Conservation (phyloP, 202 grass and related monocot genomes). For the Zizania palustris region DNA sequence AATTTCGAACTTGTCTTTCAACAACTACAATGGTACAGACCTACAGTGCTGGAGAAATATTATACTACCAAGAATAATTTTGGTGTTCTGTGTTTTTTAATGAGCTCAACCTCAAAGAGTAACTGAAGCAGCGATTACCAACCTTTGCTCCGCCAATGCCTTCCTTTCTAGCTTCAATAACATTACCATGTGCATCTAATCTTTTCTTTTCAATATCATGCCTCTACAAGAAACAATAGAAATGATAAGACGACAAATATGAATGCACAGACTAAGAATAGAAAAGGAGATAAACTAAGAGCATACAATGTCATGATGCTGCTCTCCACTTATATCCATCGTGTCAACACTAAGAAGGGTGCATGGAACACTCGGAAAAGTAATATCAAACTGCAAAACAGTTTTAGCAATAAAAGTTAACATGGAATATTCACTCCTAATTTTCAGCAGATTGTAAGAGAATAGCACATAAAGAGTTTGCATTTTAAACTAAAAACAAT, state of each 20-base stretch:
- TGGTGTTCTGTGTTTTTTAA: background rate
- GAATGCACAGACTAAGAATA: slow-evolving; percentile 25
- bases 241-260: slow-evolving; percentile 25
- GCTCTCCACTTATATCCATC: slow-evolving; percentile 89
- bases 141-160: slow-evolving; percentile 89
- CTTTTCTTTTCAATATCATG: slow-evolving; percentile 87
- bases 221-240: slow-evolving; percentile 56
- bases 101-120: slow-evolving; percentile 11
- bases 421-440: slow-evolving; percentile 15
- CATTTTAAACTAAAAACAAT: slow-evolving; percentile 22
- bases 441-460: slow-evolving; percentile 22
- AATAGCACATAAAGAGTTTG: background rate
- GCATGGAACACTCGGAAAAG: slow-evolving; percentile 86
- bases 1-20: slow-evolving; percentile 26
- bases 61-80: background rate
- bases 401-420: slow-evolving; percentile 36
- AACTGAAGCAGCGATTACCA: slow-evolving; percentile 34
- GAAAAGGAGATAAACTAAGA: slow-evolving; percentile 29
- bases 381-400: slow-evolving; percentile 86
- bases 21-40: slow-evolving; percentile 14
- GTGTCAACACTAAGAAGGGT: slow-evolving; percentile 95
- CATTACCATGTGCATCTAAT: slow-evolving; percentile 64
- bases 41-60: slow-evolving; percentile 3
- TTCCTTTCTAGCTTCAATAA: slow-evolving; percentile 82
- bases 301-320: slow-evolving; percentile 90